Evolutionary conservation across 2,329 filamentous ascomycete species (phyloP).

Genomic region (Botryosphaeria dothidea): DNA sequence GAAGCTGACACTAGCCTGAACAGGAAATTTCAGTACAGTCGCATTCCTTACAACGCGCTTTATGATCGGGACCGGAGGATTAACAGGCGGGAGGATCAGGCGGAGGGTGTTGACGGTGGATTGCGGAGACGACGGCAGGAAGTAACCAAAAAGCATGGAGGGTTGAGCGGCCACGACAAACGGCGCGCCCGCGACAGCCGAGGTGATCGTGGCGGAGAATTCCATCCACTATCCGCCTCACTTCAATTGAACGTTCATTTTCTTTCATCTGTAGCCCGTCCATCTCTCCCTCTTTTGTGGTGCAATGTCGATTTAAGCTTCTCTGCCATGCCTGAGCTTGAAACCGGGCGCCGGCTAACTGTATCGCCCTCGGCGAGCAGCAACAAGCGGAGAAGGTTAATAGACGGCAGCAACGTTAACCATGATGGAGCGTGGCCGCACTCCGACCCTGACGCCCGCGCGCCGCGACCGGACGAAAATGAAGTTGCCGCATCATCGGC

Average conservation of each 20-base stretch:
- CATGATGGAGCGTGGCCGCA: background rate
- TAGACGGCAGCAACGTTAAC: background rate
- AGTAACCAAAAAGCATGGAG: background rate
- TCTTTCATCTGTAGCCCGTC: background rate
- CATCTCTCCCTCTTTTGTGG: background rate
- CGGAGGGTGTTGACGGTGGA: background rate
- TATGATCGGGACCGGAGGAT: background rate
- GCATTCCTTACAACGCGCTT: background rate
- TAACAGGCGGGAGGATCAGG: background rate
- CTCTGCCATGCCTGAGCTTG: background rate
- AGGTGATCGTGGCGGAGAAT: background rate
- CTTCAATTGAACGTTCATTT: background rate
- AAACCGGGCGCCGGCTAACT: background rate
- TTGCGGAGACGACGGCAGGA: background rate
- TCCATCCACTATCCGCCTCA: background rate
- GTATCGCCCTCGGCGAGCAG: background rate
- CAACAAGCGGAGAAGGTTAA: constrained; percentile 1
- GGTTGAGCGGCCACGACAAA: constrained; percentile 4
- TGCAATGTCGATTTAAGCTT: background rate
- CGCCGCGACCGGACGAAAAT: background rate
- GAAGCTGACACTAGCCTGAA: constrained; percentile 7
- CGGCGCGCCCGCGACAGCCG: background rate
- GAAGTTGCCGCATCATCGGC: background rate
- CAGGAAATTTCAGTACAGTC: constrained; percentile 3
- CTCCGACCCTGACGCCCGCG: background rate